phyloP scores from a whole-genome alignment of 495 filamentous ascomycete species.

The Penicillium turbatum region DNA sequence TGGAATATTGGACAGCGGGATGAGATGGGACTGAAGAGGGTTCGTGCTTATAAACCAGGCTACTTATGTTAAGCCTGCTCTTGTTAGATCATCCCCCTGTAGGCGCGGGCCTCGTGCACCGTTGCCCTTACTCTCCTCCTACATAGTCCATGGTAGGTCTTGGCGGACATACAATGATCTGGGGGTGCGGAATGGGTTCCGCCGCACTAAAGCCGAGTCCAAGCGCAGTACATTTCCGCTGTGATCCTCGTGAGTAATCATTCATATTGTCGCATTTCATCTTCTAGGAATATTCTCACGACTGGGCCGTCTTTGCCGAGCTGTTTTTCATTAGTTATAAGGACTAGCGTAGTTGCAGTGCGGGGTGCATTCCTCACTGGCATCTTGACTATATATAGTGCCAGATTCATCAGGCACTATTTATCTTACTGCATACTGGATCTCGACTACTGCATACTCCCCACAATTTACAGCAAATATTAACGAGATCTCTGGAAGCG shows the following conservation, averaged over 20 bases:
- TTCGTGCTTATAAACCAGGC: neutral
- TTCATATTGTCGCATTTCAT: neutral
- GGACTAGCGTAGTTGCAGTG: no score
- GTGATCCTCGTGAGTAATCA: neutral
- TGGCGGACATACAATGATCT: neutral
- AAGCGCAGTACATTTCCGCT: slow-evolving; percentile 24
- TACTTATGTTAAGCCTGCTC: neutral
- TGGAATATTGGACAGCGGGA: neutral
- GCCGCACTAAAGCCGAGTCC: slow-evolving; percentile 10
- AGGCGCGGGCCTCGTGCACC: neutral
- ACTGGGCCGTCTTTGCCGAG: no score
- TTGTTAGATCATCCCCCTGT: neutral
- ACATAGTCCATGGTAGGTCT: neutral
- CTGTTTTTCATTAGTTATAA: no score
- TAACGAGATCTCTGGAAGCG: no score
- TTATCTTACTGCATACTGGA: no score
- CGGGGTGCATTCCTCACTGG: no score
- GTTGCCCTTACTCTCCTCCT: neutral
- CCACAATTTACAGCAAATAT: no score
- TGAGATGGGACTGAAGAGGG: neutral
- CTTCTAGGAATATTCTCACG: no score
- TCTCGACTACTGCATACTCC: no score
- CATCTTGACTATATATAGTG: no score
- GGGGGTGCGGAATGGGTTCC: slow-evolving; percentile 24
- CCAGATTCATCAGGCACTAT: no score